Percentiles rank a stretch among this genome's conserved stretches.
Conservation (phyloP, 2,329 filamentous ascomycete genomes). For the Clonostachys sp. region DNA sequence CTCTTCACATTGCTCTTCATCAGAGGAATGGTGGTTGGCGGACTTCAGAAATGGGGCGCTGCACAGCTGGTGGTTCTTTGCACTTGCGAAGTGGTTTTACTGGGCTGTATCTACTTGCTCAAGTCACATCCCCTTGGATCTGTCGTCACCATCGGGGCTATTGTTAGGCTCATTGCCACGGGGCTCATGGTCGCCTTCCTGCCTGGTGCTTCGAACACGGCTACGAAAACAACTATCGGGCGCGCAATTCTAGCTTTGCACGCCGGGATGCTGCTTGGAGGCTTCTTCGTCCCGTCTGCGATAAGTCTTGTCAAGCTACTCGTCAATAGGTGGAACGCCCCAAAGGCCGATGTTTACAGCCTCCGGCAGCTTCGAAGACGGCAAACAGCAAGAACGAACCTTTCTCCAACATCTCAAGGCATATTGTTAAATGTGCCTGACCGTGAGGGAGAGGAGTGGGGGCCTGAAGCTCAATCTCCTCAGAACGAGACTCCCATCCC, state of each 20-base stretch:
- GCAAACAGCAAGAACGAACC: too few species aligned
- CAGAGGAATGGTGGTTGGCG: slow-evolving; percentile 63
- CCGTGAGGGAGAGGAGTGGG: too few species aligned
- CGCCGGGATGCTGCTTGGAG: slow-evolving; percentile 39
- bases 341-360: too few species aligned
- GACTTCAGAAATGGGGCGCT: slow-evolving; percentile 49
- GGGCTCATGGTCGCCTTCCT: slow-evolving; percentile 37
- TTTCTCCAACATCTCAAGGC: too few species aligned
- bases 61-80: slow-evolving; percentile 65
- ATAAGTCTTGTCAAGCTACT: not conserved
- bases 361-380: too few species aligned
- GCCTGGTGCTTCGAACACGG: slow-evolving; percentile 57
- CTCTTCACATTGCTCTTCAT: slow-evolving; percentile 56
- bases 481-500: too few species aligned
- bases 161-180: slow-evolving; percentile 41
- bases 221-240: slow-evolving; percentile 62
- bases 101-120: slow-evolving; percentile 17
- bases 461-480: too few species aligned
- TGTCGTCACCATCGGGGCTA: slow-evolving; percentile 66
- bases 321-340: too few species aligned
- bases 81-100: slow-evolving; percentile 64
- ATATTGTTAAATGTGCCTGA: too few species aligned
- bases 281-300: not conserved
- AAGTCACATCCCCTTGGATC: slow-evolving; percentile 53
- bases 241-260: slow-evolving; percentile 65